Conservation (phyloP, 768 basidiomycete species). For the Pholiota molesta region DNA sequence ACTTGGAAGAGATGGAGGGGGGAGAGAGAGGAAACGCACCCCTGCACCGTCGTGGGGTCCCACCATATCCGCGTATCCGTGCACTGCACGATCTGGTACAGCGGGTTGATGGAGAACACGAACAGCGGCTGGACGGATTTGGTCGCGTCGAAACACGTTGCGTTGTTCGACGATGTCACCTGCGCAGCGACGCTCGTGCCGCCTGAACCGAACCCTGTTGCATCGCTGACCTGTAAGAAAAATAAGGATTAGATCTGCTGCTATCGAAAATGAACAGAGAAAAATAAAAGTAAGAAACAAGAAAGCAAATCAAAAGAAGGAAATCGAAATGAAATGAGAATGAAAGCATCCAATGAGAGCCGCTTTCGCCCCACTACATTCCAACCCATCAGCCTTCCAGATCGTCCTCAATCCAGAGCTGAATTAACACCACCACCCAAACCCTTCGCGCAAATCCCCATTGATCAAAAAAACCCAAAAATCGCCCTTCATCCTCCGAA, state of each 20-base stretch:
- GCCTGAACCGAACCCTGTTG: constrained; percentile 61
- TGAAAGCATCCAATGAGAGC: too few species aligned
- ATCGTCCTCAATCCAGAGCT: too few species aligned
- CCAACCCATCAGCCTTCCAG: too few species aligned
- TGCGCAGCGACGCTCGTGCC: constrained; percentile 72
- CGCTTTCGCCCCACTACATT: too few species aligned
- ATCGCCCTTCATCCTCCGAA: too few species aligned
- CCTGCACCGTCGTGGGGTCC: constrained; percentile 52
- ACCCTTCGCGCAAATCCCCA: too few species aligned
- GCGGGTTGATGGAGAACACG: constrained; percentile 61
- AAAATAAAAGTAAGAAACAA: not conserved
- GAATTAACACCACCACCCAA: too few species aligned
- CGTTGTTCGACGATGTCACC: constrained; percentile 53
- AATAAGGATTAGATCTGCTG: not conserved
- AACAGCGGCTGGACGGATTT: constrained; percentile 53
- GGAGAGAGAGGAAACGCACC: constrained; percentile 40
- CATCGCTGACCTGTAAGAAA: constrained; percentile 36
- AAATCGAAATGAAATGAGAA: too few species aligned
- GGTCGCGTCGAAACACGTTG: constrained; percentile 61
- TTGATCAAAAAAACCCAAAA: too few species aligned
- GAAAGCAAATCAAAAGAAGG: not conserved
- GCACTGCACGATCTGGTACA: constrained; percentile 70
- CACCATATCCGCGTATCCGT: constrained; percentile 66
- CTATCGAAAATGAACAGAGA: not conserved
- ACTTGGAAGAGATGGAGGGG: not conserved